These are phyloP conservation scores for Ophiostoma fasciatum DNA, from an alignment of 2,329 filamentous ascomycete genomes.

Conservation along the genomic window DNA sequence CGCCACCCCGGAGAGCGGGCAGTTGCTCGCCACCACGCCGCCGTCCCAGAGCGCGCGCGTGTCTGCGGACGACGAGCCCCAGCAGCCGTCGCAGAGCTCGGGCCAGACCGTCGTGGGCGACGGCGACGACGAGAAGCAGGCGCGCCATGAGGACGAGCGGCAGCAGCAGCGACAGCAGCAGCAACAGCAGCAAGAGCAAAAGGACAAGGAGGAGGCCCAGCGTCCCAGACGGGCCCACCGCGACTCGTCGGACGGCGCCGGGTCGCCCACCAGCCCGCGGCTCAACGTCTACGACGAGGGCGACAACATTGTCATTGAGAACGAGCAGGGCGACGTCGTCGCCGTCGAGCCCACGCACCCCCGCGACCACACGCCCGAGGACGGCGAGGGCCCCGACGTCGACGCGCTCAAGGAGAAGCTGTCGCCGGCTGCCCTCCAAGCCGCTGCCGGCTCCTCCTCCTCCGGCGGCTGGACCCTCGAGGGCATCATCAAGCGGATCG, in stretches of 20 bases:
- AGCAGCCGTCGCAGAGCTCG: constrained; percentile 5
- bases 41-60: neutral
- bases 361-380: neutral
- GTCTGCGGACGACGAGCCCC: constrained; percentile 14
- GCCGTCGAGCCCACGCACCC: constrained; percentile 38
- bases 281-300: constrained; percentile 73
- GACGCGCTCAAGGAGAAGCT: constrained; percentile 12
- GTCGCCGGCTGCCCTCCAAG: constrained; percentile 13
- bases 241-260: constrained; percentile 9
- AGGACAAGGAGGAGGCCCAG: too few species aligned
- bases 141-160: too few species aligned
- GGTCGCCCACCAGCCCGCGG: constrained; percentile 8
- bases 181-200: too few species aligned
- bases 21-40: too few species aligned
- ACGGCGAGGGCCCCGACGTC: neutral
- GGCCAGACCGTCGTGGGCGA: constrained; percentile 2
- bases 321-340: constrained; percentile 75
- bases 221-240: too few species aligned
- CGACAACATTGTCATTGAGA: constrained; percentile 63
- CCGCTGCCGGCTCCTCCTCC: constrained; percentile 20
- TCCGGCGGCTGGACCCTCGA: constrained; percentile 33
- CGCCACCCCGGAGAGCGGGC: too few species aligned
- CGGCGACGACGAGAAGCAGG: constrained; percentile 1
- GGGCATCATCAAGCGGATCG: constrained; percentile 33
- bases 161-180: too few species aligned